Conservation (phyloP, 2,329 filamentous ascomycete species). For the Pseudopyricularia javanii region DNA sequence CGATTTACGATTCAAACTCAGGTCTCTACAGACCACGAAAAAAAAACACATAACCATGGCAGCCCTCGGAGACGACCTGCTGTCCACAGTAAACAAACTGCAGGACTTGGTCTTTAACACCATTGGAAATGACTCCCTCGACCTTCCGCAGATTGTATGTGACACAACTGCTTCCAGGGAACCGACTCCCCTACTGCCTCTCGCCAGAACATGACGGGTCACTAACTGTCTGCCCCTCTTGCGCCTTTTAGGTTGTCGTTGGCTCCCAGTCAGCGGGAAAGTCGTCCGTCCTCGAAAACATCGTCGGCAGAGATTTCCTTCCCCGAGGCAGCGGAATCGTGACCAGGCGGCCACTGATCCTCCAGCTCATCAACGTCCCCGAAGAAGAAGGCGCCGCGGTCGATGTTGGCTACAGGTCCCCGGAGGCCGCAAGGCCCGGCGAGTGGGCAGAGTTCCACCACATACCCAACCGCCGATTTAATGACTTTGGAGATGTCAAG, state of each 20-base stretch:
- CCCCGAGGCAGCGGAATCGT: slow-evolving; percentile 95
- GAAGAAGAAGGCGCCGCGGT: slow-evolving; percentile 54
- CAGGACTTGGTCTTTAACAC: slow-evolving; percentile 99
- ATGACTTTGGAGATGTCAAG: slow-evolving; percentile 95
- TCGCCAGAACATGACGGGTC: slow-evolving; percentile 2
- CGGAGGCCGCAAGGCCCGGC: slow-evolving; percentile 52
- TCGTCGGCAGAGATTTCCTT: slow-evolving; percentile 93
- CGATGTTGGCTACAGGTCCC: slow-evolving; percentile 63
- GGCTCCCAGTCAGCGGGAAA: slow-evolving; percentile 97
- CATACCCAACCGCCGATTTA: slow-evolving; percentile 93
- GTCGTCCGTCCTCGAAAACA: slow-evolving; percentile 96
- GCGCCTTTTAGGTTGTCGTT: slow-evolving; percentile 67
- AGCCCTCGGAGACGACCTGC: slow-evolving; percentile 86
- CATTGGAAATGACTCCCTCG: slow-evolving; percentile 95
- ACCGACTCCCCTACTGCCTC: not conserved
- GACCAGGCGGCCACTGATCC: slow-evolving; percentile 82
- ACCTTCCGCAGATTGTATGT: slow-evolving; percentile 93
- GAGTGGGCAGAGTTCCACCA: slow-evolving; percentile 96
- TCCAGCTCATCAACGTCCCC: slow-evolving; percentile 96
- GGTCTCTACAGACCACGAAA: not conserved
- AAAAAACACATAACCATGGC: slow-evolving; percentile 49
- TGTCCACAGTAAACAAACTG: slow-evolving; percentile 93
- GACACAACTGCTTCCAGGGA: not conserved
- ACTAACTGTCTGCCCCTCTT: slow-evolving; percentile 2
- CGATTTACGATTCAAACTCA: not conserved